These are phyloP conservation scores for Saksenaea oblongispora DNA, from an alignment of 371 early-diverging fungal genomes.

Conservation along the genomic window DNA sequence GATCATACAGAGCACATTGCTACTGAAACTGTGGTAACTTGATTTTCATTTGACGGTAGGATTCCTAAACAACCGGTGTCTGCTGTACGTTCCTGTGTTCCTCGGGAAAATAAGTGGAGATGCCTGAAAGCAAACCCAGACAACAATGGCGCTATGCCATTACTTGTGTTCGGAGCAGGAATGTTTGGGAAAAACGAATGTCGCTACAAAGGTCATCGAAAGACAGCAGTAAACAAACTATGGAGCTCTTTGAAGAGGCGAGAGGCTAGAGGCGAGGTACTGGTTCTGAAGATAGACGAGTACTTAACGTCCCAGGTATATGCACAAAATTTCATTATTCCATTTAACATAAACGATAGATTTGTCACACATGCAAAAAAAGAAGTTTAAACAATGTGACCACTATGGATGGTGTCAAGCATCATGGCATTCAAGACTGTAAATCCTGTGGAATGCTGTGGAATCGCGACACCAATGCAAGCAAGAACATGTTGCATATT, in stretches of 20 bases:
- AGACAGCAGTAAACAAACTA: neutral
- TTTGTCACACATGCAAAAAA: slow-evolving; percentile 1
- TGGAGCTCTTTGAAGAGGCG: slow-evolving; percentile 1
- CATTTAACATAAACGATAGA: neutral
- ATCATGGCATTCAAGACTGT: slow-evolving; percentile 7
- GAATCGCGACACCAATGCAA: slow-evolving; percentile 6
- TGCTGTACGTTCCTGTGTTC: neutral
- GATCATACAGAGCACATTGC: too few relatives aligned
- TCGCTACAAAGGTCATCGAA: neutral
- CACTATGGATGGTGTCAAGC: slow-evolving; percentile 1
- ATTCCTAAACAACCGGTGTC: slow-evolving; percentile 1
- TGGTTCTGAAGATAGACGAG: neutral
- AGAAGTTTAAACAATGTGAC: neutral
- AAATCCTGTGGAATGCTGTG: slow-evolving; percentile 8
- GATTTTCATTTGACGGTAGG: neutral
- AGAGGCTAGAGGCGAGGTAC: slow-evolving; percentile 1
- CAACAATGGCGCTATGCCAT: slow-evolving; percentile 4
- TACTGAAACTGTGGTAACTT: too few relatives aligned
- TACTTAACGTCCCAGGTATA: slow-evolving; percentile 7
- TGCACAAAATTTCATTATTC: neutral
- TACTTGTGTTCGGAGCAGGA: slow-evolving; percentile 3
- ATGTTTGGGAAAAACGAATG: slow-evolving; percentile 6
- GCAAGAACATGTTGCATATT: slow-evolving; percentile 5
- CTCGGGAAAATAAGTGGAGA: neutral
- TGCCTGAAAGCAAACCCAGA: neutral